These are phyloP conservation scores for Botrytis hyacinthi DNA, from an alignment of 2,329 filamentous ascomycete species.

Conservation along the genomic window DNA sequence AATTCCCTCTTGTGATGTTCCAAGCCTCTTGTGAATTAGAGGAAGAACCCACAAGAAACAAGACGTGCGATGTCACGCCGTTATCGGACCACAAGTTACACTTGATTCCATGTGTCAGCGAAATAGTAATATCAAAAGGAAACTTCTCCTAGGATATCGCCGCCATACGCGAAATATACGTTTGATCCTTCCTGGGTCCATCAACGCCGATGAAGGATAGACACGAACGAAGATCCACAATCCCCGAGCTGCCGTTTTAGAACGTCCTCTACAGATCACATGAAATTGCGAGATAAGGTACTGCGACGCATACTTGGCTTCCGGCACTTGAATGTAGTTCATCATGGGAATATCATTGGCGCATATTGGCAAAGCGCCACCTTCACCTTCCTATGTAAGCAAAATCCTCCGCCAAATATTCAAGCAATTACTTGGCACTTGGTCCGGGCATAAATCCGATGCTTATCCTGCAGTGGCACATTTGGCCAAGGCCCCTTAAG, in stretches of 20 bases:
- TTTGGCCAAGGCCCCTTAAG: conserved; percentile 6
- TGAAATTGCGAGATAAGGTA: conserved; percentile 6
- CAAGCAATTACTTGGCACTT: conserved; percentile 9
- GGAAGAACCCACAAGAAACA: not conserved
- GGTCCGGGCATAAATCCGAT: not conserved
- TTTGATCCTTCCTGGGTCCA: not conserved
- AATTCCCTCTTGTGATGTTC: not conserved
- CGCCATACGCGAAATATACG: not conserved
- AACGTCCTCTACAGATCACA: not conserved
- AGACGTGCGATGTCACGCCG: not conserved
- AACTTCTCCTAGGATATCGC: not conserved
- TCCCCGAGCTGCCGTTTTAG: not conserved
- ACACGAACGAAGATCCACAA: not conserved
- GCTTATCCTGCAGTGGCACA: not conserved
- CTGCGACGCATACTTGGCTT: not conserved
- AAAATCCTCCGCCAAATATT: not conserved
- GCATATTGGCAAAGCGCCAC: conserved; percentile 7
- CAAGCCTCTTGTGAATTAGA: not conserved
- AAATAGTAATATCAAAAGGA: not conserved
- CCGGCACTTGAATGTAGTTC: not conserved
- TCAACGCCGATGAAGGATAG: not conserved
- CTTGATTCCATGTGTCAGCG: not conserved
- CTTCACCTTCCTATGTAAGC: conserved; percentile 14
- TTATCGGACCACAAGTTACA: not conserved
- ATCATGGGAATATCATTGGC: conserved; percentile 1